Base-by-base conservation (phyloP, 371 early-diverging fungal species). In the Syncephalis fuscata region DNA sequence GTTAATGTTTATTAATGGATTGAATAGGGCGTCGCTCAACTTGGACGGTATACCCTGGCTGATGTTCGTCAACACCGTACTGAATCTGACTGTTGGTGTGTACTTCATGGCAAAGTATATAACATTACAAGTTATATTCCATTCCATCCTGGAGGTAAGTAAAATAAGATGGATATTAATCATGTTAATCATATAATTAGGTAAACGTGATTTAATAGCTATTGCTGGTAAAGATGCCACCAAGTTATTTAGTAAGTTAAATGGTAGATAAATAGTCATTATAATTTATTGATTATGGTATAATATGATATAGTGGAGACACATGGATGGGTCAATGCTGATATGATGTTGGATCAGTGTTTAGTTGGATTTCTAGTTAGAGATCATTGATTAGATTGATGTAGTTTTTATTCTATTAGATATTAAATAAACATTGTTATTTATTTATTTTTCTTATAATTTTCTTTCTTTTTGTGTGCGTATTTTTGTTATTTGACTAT, bases 211-310 rank as follows among this genome's bases (percentile, higher is more conserved):
- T 63, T 58, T 98, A 40, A 77, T 97, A 89, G 68, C 91, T 7
- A 78, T 81, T 22, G 98, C 92, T 1, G 99, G 99, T 26, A 82
- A 79, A 55, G 98, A 98, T 48, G 90, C 88, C 14, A 92, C 97
- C 0, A 76, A 78, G 57, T 62, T 94, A 45, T 95, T 94, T 52
- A 75, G 83, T 82, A 73, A 63, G 76, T 64, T 19, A 43, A 38
- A 14, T 39, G 2, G 17, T 36, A n/a, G 22, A 19, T 46, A 8
- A 20, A 44, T 16, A 46, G 41, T 16, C 38, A 41, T n/a, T 36
- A 46, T 25, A 19, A 8, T 23, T 20, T 14, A 38, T 22, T 26
- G 42, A 39, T 25, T 17, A 14, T 36, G 22, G 17, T 15, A 19
- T 42, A 16, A 48, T 2, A 17, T 21, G 20, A 23, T 44, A 26